These are phyloP conservation scores for Xylaria multiplex DNA, from an alignment of 2,329 filamentous ascomycete species.

Conservation along the genomic window DNA sequence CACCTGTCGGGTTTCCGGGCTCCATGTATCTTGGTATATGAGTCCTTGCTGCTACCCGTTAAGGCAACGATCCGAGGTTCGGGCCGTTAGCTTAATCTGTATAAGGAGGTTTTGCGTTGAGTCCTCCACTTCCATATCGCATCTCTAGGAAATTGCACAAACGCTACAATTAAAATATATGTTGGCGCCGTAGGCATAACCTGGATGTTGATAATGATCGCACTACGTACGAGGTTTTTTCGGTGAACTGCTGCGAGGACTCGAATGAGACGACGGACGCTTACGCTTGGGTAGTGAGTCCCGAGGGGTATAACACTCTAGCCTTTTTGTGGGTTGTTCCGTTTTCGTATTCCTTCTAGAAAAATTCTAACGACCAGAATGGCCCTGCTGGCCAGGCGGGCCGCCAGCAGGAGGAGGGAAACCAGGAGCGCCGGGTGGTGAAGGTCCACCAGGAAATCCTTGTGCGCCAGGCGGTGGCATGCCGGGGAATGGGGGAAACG, in stretches of 20 bases:
- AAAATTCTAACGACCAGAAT: conserved; percentile 50
- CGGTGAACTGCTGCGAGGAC: too few species aligned
- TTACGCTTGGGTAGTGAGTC: too few species aligned
- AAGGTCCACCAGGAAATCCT: conserved; percentile 53
- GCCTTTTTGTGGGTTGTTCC: background rate
- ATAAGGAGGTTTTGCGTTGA: too few species aligned
- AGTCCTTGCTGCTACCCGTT: background rate
- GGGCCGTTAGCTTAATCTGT: background rate
- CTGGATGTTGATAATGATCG: background rate
- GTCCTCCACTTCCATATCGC: background rate
- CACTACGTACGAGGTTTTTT: too few species aligned
- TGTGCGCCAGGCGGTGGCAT: conserved; percentile 54
- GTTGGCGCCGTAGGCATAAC: background rate
- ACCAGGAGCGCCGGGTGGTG: conserved; percentile 48
- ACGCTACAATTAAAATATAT: background rate
- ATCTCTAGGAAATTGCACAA: background rate
- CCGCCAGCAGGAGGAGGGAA: conserved; percentile 48
- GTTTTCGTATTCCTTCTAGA: background rate
- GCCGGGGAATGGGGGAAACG: conserved; percentile 54
- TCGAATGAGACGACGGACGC: too few species aligned
- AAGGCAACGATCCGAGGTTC: too few species aligned
- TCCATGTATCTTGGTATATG: background rate
- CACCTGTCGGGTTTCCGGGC: background rate
- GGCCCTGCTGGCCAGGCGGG: conserved; percentile 49
- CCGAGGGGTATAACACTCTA: too few species aligned